Base-by-base conservation (phyloP, 495 filamentous ascomycete genomes). In the Opeltia flavorubescens region DNA sequence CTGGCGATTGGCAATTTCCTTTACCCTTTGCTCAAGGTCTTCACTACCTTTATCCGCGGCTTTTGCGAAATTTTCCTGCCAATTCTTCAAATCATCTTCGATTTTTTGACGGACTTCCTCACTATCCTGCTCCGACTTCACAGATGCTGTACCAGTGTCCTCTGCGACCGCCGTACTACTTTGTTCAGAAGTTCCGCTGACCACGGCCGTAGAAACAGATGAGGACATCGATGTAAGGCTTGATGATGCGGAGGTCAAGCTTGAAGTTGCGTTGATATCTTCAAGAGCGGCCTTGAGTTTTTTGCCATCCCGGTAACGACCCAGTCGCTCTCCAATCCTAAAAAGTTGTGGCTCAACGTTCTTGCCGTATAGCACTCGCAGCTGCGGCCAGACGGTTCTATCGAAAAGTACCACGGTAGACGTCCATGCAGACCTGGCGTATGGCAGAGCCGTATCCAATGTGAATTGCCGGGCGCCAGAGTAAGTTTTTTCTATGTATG, bases 331-430 rank as follows among this genome's bases (percentile, higher is more conserved):
- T 12, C 86, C 80, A 51, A 99, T 96, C 52, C 86, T 83, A 41
- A 91, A 76, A 1, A 99, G 72, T 59, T 99, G 91, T 9, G 93
- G 93, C 64, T 95, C 88, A 6, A 99, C 89, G 53, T 89, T 91
- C 58, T 91, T 77, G 27, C 80, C 80, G 54, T 94, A 95, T 9
- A 94, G 63, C 21, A 85, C 73, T 24, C 80, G 72, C 5, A 95
- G 20, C 54, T 79, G 78, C 6, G 88, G 88, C 83, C 83, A 91
- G 11, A 94, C 55, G 2, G 75, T 83, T 35, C 76, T 70, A 42
- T 83, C 77, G 11, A 86, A 65, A 54, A 94, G 84, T n/a, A 71
- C 61, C 40, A 74, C 72, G 1, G 70, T 72, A 26, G 75, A 77
- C 12, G 76, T 72, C 76, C 80, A 86, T 3, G 76, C 77, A 65